Base-by-base conservation (phyloP, 2,329 filamentous ascomycete genomes). In the Diaporthe ilicicola region DNA sequence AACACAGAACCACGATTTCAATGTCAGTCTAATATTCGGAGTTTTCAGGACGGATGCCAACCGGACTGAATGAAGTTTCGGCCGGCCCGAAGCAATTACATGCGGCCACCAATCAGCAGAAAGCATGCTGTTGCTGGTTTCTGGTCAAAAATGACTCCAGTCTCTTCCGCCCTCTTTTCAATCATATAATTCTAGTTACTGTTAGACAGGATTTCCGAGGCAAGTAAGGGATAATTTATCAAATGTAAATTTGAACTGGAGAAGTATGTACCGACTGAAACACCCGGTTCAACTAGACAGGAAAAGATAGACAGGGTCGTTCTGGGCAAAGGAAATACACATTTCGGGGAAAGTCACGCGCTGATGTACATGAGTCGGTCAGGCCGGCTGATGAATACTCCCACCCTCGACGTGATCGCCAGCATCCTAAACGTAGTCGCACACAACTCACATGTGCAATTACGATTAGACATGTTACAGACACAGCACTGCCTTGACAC, bases 401-500 rank as follows among this genome's bases (percentile, higher is more conserved):
- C 44, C 27, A 15, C 27, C 19, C 19, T 17, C n/a, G 6, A 48
- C 10, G 6, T 27, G 12, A 37, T 48, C 19, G 19, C 22, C 27
- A 62, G 59, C 42, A n/a, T 27, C n/a, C 4, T 19, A 27, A n/a
- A 15, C 44, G 17, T 4, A 56, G n/a, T 17, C 32, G 34, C 29
- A n/a, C 59, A 62, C 42, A 32, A 17, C 13, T 61, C 32, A n/a
- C n/a, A n/a, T n/a, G n/a, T n/a, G n/a, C n/a, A 3, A 10, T 29
- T 34, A 48, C 59, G 32, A 32, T 15, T 24, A 48, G 27, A 13
- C 13, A 34, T 46, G 56, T 46, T 4, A 3, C 24, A 62, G 39
- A 34, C 44, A 17, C 79, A 69, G 83, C 84, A 56, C 51, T 34
- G 39, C 48, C 64, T 9, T 53, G 48, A n/a, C 37, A 19, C 22